Conservation (phyloP, 176 grass and related monocot species). For the Eremochloa ophiuroides region DNA sequence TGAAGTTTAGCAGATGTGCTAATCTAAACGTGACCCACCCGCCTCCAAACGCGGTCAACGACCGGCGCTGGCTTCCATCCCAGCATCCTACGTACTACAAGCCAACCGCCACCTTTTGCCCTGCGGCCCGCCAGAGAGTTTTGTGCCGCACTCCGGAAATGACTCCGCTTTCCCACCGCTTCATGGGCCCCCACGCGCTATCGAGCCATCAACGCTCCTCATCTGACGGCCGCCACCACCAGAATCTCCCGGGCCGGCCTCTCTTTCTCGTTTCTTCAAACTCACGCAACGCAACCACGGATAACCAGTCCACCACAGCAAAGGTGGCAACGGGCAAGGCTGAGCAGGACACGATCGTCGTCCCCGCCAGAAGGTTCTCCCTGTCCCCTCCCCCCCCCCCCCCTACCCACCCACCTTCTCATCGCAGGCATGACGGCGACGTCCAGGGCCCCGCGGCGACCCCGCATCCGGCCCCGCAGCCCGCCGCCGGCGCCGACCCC, state of each 20-base stretch:
- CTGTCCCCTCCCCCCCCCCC: not conserved
- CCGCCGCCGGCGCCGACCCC: slow-evolving; percentile 64
- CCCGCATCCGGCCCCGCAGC: slow-evolving; percentile 25
- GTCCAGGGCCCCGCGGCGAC: slow-evolving; percentile 27
- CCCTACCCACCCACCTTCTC: not conserved
- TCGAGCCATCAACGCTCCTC: not conserved
- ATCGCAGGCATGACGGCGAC: slow-evolving; percentile 39
- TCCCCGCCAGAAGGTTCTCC: not conserved
- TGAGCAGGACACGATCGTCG: not conserved
- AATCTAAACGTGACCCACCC: no score
- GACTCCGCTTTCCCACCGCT: slow-evolving; percentile 30
- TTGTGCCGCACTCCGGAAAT: not conserved
- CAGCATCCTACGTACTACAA: not conserved
- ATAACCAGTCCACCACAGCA: not conserved
- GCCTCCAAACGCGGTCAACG: no score
- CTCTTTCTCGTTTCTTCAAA: slow-evolving; percentile 32
- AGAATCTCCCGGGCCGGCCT: not conserved
- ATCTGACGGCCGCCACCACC: not conserved
- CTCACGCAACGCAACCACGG: slow-evolving; percentile 39
- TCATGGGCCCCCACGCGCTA: not conserved
- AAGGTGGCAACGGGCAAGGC: slow-evolving; percentile 4
- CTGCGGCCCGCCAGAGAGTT: not conserved
- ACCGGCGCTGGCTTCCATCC: no score
- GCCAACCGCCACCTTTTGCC: not conserved
- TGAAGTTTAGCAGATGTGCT: no score